phyloP scores from a whole-genome alignment of 306 rosid species.

The Abrus pulchellus region DNA sequence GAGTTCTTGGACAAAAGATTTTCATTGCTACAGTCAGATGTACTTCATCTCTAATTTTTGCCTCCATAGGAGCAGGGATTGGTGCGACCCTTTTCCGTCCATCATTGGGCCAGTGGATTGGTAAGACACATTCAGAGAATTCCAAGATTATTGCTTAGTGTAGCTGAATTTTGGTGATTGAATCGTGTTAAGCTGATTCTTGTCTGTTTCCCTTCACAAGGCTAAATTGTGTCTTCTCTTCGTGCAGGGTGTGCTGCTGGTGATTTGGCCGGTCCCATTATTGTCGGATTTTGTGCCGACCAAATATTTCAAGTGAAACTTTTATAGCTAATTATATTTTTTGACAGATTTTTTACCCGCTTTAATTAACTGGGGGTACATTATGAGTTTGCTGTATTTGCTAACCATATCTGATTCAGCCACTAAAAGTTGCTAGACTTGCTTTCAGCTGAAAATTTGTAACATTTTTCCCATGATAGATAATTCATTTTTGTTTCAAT shows the following conservation, averaged over 20 bases:
- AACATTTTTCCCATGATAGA: conserved; percentile 21
- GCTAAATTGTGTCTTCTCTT: background rate
- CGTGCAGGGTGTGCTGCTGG: conserved; percentile 82
- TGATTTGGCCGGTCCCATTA: conserved; percentile 83
- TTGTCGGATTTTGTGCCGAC: conserved; percentile 63
- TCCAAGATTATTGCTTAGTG: conserved; percentile 1
- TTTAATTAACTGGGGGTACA: conserved; percentile 34
- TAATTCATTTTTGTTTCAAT: conserved; percentile 33
- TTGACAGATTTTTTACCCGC: conserved; percentile 41
- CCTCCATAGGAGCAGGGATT: conserved; percentile 88
- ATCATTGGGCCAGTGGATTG: conserved; percentile 84
- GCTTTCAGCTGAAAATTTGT: conserved; percentile 28
- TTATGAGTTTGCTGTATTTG: conserved; percentile 31
- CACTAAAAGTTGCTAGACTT: conserved; percentile 11
- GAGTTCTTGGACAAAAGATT: conserved; percentile 65
- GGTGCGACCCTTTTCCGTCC: conserved; percentile 82
- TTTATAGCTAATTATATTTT: conserved; percentile 43
- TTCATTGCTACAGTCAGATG: conserved; percentile 65
- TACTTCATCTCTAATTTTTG: conserved; percentile 74
- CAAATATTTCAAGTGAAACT: conserved; percentile 54
- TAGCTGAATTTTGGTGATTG: conserved; percentile 7
- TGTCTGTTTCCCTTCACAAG: background rate
- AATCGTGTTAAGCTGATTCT: conserved; percentile 3
- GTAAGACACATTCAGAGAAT: conserved; percentile 55
- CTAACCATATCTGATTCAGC: conserved; percentile 21